Percentiles rank a stretch among this genome's conserved stretches.
Conservation (phyloP, 805 yeast species). For the Ogataea degrootiae region DNA sequence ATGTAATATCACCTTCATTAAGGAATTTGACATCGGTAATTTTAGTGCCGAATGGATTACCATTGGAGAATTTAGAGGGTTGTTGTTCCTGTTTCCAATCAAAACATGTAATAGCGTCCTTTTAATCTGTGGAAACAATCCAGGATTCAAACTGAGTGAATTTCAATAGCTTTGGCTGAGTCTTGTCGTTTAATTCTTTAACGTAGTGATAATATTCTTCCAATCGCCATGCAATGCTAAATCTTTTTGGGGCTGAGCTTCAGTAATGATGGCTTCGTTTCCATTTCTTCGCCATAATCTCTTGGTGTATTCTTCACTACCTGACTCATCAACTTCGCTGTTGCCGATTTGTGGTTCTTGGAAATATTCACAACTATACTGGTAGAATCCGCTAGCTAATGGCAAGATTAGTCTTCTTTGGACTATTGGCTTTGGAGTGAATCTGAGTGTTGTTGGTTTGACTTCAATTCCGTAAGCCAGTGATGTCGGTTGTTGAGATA, state of each 20-base stretch:
- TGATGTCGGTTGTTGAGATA: constrained; percentile 24
- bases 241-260: constrained; percentile 86
- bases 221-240: constrained; percentile 81
- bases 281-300: constrained; percentile 86
- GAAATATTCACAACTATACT: constrained; percentile 82
- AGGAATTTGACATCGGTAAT: constrained; percentile 81
- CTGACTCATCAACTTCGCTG: constrained; percentile 84
- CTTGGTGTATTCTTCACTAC: constrained; percentile 77
- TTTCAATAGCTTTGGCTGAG: constrained; percentile 73
- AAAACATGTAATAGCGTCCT: constrained; percentile 79
- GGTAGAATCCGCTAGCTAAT: constrained; percentile 58
- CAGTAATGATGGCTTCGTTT: constrained; percentile 79
- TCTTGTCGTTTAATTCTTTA: constrained; percentile 69
- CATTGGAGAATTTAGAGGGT: constrained; percentile 69
- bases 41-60: constrained; percentile 82
- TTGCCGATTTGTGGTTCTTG: constrained; percentile 93
- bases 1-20: constrained; percentile 89
- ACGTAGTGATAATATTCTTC: constrained; percentile 54
- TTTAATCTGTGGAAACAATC: constrained; percentile 74
- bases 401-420: constrained; percentile 45
- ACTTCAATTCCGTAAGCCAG: constrained; percentile 39
- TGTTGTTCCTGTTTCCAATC: constrained; percentile 70
- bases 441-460: constrained; percentile 58
- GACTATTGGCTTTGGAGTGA: constrained; percentile 27
- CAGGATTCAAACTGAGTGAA: constrained; percentile 91